phyloP scores from a whole-genome alignment of 306 rosid species.

The Cicer cuneatum region DNA sequence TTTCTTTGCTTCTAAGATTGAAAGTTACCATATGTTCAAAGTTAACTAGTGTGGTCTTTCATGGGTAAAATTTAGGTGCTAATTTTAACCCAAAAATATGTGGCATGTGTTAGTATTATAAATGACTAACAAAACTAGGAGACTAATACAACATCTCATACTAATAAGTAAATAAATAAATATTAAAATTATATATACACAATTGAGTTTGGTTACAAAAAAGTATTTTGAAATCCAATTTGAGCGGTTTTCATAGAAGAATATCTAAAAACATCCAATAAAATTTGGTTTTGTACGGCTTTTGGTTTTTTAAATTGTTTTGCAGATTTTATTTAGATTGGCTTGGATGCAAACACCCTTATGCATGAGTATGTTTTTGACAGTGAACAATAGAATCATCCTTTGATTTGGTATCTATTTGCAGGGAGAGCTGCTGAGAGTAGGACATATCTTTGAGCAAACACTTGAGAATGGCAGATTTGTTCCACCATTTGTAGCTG shows the following conservation, averaged over 20 bases:
- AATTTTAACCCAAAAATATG: slow-evolving; percentile 2
- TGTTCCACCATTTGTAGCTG: slow-evolving; percentile 78
- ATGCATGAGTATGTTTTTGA: neutral
- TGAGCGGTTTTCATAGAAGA: no score
- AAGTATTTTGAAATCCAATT: no score
- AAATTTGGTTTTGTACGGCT: no score
- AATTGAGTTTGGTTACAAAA: no score
- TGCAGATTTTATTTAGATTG: no score
- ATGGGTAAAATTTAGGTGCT: neutral
- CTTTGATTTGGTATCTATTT: slow-evolving; percentile 31
- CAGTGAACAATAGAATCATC: slow-evolving; percentile 29
- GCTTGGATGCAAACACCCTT: no score
- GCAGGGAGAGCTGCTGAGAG: slow-evolving; percentile 85
- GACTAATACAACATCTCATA: no score
- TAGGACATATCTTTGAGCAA: slow-evolving; percentile 95
- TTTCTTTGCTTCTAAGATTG: slow-evolving; percentile 23
- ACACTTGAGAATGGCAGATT: slow-evolving; percentile 72
- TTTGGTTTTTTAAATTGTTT: no score
- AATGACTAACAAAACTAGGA: no score
- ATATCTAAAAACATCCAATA: no score
- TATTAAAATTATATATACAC: no score
- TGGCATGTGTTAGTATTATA: neutral
- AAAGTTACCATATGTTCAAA: slow-evolving; percentile 1
- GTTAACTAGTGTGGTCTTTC: neutral
- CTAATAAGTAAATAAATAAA: no score